Conservation (phyloP, 2,329 filamentous ascomycete species). For the Talaromyces albobiverticillius region DNA sequence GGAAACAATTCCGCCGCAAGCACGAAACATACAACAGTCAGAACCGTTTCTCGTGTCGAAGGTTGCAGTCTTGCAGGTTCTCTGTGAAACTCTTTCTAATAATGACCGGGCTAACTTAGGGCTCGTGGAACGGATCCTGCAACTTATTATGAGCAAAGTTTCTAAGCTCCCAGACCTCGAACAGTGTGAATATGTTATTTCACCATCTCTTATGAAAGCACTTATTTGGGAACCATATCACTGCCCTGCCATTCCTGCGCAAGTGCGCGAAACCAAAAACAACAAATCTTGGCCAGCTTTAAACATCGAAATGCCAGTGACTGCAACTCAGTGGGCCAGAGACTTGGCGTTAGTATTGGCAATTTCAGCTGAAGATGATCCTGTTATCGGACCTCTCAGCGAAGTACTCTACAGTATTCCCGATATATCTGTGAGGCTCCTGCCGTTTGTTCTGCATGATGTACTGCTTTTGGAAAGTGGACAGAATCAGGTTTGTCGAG, state of each 20-base stretch:
- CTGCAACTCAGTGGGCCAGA: conserved; percentile 33
- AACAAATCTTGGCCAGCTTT: conserved; percentile 7
- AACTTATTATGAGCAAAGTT: conserved; percentile 39
- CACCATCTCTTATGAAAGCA: conserved; percentile 35
- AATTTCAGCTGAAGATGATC: conserved; percentile 58
- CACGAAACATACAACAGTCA: neutral
- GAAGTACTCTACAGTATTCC: conserved; percentile 64
- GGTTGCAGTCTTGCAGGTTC: conserved; percentile 58
- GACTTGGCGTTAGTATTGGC: conserved; percentile 51
- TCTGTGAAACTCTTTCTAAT: conserved; percentile 61
- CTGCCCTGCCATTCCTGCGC: conserved; percentile 32
- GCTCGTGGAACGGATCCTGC: conserved; percentile 44
- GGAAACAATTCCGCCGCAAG: neutral
- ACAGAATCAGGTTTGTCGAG: conserved; percentile 57
- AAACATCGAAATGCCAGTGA: conserved; percentile 20
- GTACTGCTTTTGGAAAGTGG: conserved; percentile 69
- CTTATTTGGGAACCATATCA: conserved; percentile 42
- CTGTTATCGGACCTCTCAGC: conserved; percentile 66
- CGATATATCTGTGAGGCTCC: conserved; percentile 68
- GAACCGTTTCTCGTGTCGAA: conserved; percentile 49
- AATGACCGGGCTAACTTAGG: conserved; percentile 50
- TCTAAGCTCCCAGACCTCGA: conserved; percentile 26
- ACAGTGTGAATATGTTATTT: conserved; percentile 35
- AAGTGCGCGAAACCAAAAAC: conserved; percentile 16
- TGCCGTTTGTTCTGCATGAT: conserved; percentile 83